These are phyloP conservation scores for Sporobolomyces pararoseus DNA, from an alignment of 768 basidiomycete species.

Conservation along the genomic window DNA sequence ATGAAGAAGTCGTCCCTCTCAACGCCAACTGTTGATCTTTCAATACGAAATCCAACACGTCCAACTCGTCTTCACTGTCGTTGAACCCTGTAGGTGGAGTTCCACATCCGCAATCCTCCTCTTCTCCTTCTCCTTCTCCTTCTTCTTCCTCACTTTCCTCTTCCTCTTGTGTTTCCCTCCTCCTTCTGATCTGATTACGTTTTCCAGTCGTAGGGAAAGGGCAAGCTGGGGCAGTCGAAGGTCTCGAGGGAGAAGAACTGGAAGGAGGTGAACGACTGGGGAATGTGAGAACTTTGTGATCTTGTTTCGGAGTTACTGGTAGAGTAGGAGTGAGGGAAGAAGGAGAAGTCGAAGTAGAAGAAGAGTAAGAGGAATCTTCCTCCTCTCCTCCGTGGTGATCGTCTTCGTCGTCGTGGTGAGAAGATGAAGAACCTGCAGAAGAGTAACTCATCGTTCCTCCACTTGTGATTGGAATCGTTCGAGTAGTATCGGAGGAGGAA, in stretches of 20 bases:
- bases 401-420: conserved; percentile 1
- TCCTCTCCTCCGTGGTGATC: no score
- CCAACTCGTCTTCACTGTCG: conserved; percentile 11
- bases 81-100: neutral
- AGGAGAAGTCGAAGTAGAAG: conserved; percentile 3
- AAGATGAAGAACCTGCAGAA: neutral
- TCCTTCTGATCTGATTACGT: neutral
- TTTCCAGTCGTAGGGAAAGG: conserved; percentile 4
- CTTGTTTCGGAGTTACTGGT: neutral
- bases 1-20: neutral
- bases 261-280: neutral
- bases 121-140: neutral
- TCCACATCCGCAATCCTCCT: conserved; percentile 12
- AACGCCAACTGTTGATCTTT: conserved; percentile 4
- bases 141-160: no score
- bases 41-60: conserved; percentile 16
- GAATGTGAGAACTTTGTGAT: neutral
- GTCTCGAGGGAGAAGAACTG: no score
- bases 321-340: conserved; percentile 13
- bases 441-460: neutral
- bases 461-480: no score
- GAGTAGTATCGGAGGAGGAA: no score
- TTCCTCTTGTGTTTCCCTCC: neutral
- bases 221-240: neutral
- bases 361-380: neutral